Percentiles rank a stretch among this genome's conserved stretches.
phyloP scores from a whole-genome alignment of 2,329 filamentous ascomycete species.

The Paracorniculantispora psalliotae region DNA sequence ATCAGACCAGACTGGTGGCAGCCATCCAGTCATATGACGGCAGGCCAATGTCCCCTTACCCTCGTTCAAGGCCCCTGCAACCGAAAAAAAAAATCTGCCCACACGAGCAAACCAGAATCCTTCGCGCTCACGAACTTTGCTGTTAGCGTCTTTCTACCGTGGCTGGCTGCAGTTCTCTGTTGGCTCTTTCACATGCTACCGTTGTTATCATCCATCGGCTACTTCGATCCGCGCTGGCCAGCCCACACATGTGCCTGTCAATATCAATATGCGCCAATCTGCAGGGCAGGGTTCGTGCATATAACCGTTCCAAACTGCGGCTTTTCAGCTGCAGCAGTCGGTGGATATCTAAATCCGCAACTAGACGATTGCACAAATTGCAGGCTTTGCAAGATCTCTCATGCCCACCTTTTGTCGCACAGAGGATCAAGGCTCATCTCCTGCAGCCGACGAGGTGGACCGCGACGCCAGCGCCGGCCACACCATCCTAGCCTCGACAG shows the following conservation, averaged over 20 bases:
- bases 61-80: not conserved
- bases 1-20: conserved; percentile 2
- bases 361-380: too few relatives aligned
- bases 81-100: not conserved
- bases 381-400: conserved; percentile 5
- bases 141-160: not conserved
- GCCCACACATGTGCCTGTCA: not conserved
- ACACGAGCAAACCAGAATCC: not conserved
- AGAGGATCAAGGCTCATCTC: not conserved
- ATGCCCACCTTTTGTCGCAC: not conserved
- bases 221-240: not conserved
- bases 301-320: not conserved
- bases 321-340: not conserved
- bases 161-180: not conserved
- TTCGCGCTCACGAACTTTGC: not conserved
- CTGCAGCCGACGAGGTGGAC: conserved; percentile 9
- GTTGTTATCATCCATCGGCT: not conserved
- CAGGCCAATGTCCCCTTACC: conserved; percentile 1
- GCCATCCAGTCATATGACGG: not conserved
- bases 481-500: not conserved
- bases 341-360: not conserved
- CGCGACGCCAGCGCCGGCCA: not conserved
- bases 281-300: not conserved
- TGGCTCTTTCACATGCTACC: conserved; percentile 2
- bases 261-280: not conserved